Evolutionary conservation across 2,329 filamentous ascomycete genomes (phyloP), one percentile per base, ranked within the genome.

Genomic region (Ophiostoma ulmi): DNA sequence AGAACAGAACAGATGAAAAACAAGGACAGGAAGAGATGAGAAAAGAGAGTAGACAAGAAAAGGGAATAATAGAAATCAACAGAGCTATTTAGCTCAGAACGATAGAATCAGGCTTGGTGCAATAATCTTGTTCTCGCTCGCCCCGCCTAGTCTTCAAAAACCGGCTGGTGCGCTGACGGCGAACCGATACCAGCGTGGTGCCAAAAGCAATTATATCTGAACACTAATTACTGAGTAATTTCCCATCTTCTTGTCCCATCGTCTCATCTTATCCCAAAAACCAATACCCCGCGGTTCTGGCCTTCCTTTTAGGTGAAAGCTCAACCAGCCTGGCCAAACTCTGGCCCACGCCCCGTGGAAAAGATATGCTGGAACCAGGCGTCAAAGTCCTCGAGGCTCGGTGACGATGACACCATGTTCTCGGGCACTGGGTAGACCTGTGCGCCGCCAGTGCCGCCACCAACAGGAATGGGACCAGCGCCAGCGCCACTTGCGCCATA

Each of bases 331-430:
- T 64, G 69, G 31, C 64, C 70, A 63, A 73, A 72, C 0, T 69
- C 41, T 8, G 72, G 22, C 10, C 36, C 70, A 14, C 61, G 22
- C 5, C 70, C 68, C 1, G 70, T 69, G 13, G 72, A 58, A 52
- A 74, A 74, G 7, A 74, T 72, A 48, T 72, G 70, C 65, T 74
- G 72, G 67, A 74, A 74, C 73, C 73, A 74, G 5, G 72, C 73
- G 22, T 74, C 73, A 70, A 74, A 74, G 52, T 74, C 73, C n/a
- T 74, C 73, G 7, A 73, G 39, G 2, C 64, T 70, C 4, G 70
- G 69, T 2, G 70, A 67, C 22, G 67, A 52, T 10, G 66, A 36
- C 35, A 52, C 31, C 52, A 61, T 65, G 44, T 31, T 38, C 22
- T 68, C 70, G 5, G 52, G 22, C 17, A 67, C 26, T 5, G 14